These are phyloP conservation scores for Darksidea phi DNA, from an alignment of 495 filamentous ascomycete genomes.

Conservation along the genomic window DNA sequence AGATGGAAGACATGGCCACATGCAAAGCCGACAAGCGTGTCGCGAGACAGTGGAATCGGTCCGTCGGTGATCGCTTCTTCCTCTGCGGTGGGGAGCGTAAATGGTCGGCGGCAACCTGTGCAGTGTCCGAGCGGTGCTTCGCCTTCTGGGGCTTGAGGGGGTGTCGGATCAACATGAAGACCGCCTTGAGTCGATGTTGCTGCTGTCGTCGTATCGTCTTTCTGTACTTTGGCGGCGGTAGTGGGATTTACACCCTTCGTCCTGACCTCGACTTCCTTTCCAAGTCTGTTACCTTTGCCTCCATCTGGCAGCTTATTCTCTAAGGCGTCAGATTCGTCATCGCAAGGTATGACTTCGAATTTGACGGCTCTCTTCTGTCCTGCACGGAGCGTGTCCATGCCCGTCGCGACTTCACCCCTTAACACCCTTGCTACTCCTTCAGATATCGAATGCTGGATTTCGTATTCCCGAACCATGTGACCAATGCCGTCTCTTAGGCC, in stretches of 20 bases:
- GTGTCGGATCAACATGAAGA: constrained; percentile 30
- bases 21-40: constrained; percentile 84
- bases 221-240: constrained; percentile 13
- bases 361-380: constrained; percentile 82
- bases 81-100: constrained; percentile 20
- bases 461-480: constrained; percentile 86
- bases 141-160: constrained; percentile 35
- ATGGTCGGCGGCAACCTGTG: constrained; percentile 34
- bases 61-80: constrained; percentile 10
- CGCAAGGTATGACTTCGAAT: constrained; percentile 65
- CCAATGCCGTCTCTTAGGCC: constrained; percentile 81
- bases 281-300: constrained; percentile 32
- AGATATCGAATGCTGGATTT: constrained; percentile 86
- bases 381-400: constrained; percentile 71
- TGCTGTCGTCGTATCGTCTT: constrained; percentile 39
- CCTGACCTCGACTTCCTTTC: constrained; percentile 28
- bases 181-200: constrained; percentile 38
- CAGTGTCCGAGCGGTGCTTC: constrained; percentile 42
- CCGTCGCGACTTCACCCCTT: constrained; percentile 77
- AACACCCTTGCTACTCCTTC: constrained; percentile 85
- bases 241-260: constrained; percentile 19
- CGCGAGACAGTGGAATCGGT: constrained; percentile 36
- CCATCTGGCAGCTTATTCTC: constrained; percentile 8
- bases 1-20: constrained; percentile 93
- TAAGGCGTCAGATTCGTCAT: constrained; percentile 16